phyloP scores from a whole-genome alignment of 225 moss, liverwort and hornwort species.

The Marchantia paleacea region DNA sequence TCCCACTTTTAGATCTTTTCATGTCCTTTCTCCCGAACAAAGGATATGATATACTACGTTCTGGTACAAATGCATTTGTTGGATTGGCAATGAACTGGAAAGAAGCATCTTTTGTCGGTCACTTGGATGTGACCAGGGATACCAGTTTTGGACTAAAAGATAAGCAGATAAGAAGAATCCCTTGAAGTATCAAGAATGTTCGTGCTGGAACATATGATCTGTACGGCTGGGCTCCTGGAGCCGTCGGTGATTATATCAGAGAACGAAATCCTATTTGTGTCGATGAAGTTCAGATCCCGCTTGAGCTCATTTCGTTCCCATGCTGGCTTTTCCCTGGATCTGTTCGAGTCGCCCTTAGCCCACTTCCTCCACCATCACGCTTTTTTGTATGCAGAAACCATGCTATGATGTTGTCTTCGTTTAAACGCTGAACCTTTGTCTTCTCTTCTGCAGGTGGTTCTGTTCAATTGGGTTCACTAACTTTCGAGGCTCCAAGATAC shows the following conservation, averaged over 20 bases:
- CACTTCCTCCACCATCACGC: no score
- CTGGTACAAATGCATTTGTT: constrained; percentile 12
- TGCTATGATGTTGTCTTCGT: no score
- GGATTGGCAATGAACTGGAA: constrained; percentile 5
- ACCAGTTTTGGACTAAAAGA: constrained; percentile 64
- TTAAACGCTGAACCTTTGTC: no score
- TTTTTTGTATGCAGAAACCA: no score
- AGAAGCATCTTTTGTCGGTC: constrained; percentile 4
- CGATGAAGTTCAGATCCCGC: constrained; percentile 34
- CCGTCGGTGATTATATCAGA: constrained; percentile 31
- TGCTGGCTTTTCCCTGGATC: no score
- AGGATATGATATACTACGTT: background rate
- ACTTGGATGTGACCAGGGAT: constrained; percentile 47
- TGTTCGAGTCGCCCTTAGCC: no score
- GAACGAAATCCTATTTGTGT: constrained; percentile 40
- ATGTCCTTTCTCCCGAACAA: no score
- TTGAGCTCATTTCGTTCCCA: no score
- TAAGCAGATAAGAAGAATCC: constrained; percentile 44
- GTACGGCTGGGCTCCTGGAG: constrained; percentile 58
- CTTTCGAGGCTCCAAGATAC: constrained; percentile 47
- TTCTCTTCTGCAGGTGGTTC: constrained; percentile 49
- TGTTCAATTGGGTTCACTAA: constrained; percentile 42
- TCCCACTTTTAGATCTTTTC: no score
- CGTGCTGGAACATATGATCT: constrained; percentile 51
- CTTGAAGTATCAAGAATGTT: constrained; percentile 42